These are phyloP conservation scores for Amyloporia xantha DNA, from an alignment of 768 basidiomycete genomes.

Conservation along the genomic window DNA sequence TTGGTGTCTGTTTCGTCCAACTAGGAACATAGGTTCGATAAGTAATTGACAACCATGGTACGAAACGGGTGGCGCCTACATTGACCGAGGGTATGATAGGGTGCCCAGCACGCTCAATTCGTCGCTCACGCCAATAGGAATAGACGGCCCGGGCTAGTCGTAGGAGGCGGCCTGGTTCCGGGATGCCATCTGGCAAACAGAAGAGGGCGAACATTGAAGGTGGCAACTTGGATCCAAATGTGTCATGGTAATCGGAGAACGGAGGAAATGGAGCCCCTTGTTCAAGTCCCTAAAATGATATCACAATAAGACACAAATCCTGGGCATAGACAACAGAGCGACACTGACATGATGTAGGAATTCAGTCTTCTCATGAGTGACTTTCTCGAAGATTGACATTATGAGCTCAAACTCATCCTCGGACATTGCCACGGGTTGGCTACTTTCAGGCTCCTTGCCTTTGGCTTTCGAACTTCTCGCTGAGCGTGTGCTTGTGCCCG, in stretches of 20 bases:
- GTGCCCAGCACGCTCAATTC: constrained; percentile 73
- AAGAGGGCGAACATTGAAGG: constrained; percentile 65
- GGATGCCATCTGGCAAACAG: constrained; percentile 61
- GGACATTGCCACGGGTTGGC: constrained; percentile 57
- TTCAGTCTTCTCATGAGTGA: constrained; percentile 84
- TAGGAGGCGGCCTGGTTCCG: constrained; percentile 51
- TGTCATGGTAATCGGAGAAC: constrained; percentile 67
- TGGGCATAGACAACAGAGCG: not conserved
- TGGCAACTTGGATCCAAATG: constrained; percentile 53
- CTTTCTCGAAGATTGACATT: constrained; percentile 91
- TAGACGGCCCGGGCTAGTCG: constrained; percentile 71
- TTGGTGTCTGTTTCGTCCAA: constrained; percentile 85
- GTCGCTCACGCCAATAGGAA: constrained; percentile 86
- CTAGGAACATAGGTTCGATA: constrained; percentile 33
- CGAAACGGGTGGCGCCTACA: too few species aligned
- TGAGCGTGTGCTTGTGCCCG: constrained; percentile 48
- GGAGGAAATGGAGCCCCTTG: constrained; percentile 64
- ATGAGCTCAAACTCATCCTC: constrained; percentile 95
- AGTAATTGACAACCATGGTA: not conserved
- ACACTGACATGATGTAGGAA: constrained; percentile 81
- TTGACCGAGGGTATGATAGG: constrained; percentile 84
- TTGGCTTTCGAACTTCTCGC: constrained; percentile 71
- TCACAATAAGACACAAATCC: constrained; percentile 5
- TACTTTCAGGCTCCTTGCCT: constrained; percentile 74
- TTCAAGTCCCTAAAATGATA: constrained; percentile 44